These are phyloP conservation scores for Malus hybrid DNA, from an alignment of 331 rosid genomes.

Conservation along the genomic window DNA sequence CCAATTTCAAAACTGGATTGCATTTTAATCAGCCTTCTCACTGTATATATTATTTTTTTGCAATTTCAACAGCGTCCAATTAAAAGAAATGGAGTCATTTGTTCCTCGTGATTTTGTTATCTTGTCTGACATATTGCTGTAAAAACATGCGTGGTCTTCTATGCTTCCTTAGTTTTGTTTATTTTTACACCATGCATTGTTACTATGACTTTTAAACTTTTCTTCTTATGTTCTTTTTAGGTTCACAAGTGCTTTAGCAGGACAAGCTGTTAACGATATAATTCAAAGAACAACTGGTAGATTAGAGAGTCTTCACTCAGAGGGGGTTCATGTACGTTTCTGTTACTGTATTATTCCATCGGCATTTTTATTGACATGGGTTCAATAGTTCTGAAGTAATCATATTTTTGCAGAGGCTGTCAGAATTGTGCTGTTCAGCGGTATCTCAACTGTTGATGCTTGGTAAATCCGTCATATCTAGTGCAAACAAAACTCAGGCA, in stretches of 20 bases:
- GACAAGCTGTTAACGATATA: constrained; percentile 69
- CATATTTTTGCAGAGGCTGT: constrained; percentile 72
- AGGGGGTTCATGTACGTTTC: constrained; percentile 86
- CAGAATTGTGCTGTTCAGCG: constrained; percentile 87
- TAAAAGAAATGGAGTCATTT: not conserved
- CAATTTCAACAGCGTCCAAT: not conserved
- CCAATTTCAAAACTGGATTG: not conserved
- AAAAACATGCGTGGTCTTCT: not conserved
- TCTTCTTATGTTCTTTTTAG: constrained; percentile 29
- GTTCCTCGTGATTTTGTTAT: not conserved
- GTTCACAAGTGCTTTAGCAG: constrained; percentile 64
- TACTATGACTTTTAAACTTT: not conserved
- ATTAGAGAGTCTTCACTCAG: constrained; percentile 87
- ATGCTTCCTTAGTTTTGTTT: not conserved
- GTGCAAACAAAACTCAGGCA: constrained; percentile 53
- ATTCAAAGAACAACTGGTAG: constrained; percentile 75
- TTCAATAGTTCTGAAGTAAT: constrained; percentile 4
- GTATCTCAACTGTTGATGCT: constrained; percentile 76
- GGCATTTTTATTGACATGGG: not conserved
- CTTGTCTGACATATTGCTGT: not conserved
- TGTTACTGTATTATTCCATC: not conserved
- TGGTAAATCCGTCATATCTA: constrained; percentile 74
- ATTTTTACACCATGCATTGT: not conserved
- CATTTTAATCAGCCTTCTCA: not conserved
- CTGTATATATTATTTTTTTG: not conserved